Percentiles rank a stretch among this genome's conserved stretches.
These are phyloP conservation scores for Fusarium longipes DNA, from an alignment of 2,329 filamentous ascomycete species.

Conservation along the genomic window DNA sequence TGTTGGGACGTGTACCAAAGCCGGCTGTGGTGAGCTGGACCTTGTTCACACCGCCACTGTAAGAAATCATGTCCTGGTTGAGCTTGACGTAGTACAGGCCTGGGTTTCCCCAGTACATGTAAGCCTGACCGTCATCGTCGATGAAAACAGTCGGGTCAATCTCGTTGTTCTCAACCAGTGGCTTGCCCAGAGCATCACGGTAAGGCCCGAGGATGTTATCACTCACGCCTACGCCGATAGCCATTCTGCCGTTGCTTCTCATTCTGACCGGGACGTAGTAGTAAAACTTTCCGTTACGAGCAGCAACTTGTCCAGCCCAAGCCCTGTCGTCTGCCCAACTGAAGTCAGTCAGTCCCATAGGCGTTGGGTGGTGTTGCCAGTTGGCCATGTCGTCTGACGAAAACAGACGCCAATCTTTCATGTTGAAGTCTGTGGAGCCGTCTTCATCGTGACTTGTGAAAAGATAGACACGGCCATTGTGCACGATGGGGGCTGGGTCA, in stretches of 20 bases:
- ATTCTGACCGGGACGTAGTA: conserved; percentile 51
- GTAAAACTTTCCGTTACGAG: conserved; percentile 52
- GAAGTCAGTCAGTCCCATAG: conserved; percentile 47
- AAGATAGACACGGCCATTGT: conserved; percentile 53
- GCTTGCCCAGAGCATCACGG: conserved; percentile 49
- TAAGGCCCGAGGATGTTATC: conserved; percentile 51
- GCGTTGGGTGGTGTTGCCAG: conserved; percentile 51
- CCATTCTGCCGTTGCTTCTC: conserved; percentile 49
- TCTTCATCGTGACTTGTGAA: conserved; percentile 52
- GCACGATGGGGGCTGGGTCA: conserved; percentile 54
- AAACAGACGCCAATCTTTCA: conserved; percentile 54
- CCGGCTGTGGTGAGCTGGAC: neutral
- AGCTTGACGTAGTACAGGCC: conserved; percentile 50
- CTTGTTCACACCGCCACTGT: conserved; percentile 8
- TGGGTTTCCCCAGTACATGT: conserved; percentile 55
- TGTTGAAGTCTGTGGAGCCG: conserved; percentile 49
- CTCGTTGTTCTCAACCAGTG: conserved; percentile 51
- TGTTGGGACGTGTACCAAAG: neutral
- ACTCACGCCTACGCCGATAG: conserved; percentile 54
- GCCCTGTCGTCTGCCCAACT: conserved; percentile 52
- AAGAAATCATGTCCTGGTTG: conserved; percentile 50
- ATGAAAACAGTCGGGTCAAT: conserved; percentile 55
- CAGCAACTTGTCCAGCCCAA: conserved; percentile 52
- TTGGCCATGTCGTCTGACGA: conserved; percentile 45
- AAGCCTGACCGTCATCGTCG: conserved; percentile 51